Percentiles rank a stretch among this genome's conserved stretches.
Evolutionary conservation across 1,139 yeast genomes (phyloP).

Genomic region (Hyphopichia wangnamkhiaoensis): DNA sequence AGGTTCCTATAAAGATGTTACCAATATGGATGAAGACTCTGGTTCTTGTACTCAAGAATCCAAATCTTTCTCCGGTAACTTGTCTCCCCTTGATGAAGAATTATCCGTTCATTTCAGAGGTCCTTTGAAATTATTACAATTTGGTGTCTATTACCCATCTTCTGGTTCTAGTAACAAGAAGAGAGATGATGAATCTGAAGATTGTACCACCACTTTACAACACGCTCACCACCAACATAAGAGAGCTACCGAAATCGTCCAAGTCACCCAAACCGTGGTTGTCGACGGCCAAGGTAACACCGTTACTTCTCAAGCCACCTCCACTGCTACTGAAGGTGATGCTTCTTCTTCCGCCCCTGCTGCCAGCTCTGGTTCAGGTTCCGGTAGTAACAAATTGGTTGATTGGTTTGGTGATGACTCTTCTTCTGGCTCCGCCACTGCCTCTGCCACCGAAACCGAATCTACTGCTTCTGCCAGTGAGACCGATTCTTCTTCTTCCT

Average conservation of each 20-base stretch:
- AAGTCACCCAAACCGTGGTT: slow-evolving; percentile 74
- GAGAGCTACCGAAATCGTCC: slow-evolving; percentile 59
- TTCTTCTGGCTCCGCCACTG: slow-evolving; percentile 22
- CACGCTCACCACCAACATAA: slow-evolving; percentile 66
- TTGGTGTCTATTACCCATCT: slow-evolving; percentile 62
- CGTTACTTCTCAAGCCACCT: slow-evolving; percentile 32
- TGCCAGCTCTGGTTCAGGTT: slow-evolving; percentile 38
- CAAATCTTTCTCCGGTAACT: slow-evolving; percentile 55
- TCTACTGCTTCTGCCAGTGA: slow-evolving; percentile 25
- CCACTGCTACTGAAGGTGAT: slow-evolving; percentile 20
- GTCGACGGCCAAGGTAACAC: slow-evolving; percentile 59
- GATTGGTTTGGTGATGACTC: slow-evolving; percentile 8
- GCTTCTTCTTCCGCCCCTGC: slow-evolving; percentile 29
- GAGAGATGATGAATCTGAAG: slow-evolving; percentile 38
- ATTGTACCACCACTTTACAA: slow-evolving; percentile 41
- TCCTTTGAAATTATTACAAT: slow-evolving; percentile 62
- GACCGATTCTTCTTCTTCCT: slow-evolving; percentile 28
- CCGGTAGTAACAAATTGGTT: slow-evolving; percentile 25
- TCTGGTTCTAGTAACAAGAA: slow-evolving; percentile 28
- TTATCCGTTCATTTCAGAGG: slow-evolving; percentile 84
- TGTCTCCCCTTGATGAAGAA: slow-evolving; percentile 69
- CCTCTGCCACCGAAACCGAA: slow-evolving; percentile 32
- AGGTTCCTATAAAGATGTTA: slow-evolving; percentile 65
- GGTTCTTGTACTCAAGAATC: slow-evolving; percentile 57
- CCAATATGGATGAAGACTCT: slow-evolving; percentile 46